phyloP scores from a whole-genome alignment of 345 rosid species.

The Abelmoschus esculentus region DNA sequence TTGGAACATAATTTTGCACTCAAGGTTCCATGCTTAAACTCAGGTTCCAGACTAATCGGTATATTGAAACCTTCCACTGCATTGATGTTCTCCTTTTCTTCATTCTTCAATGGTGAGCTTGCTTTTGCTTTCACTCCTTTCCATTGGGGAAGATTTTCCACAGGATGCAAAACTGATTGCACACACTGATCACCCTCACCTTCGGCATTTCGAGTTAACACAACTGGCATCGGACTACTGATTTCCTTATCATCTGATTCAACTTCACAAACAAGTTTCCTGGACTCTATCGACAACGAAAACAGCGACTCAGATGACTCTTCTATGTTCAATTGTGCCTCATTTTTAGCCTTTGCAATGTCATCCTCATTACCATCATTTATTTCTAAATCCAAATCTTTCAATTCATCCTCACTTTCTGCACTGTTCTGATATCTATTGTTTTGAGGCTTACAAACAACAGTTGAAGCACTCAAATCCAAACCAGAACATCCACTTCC shows the following conservation, averaged over 20 bases:
- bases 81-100: conserved; percentile 37
- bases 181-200: conserved; percentile 15
- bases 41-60: conserved; percentile 16
- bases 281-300: conserved; percentile 49
- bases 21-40: conserved; percentile 7
- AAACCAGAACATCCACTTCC: background rate
- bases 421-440: conserved; percentile 28
- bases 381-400: conserved; percentile 15
- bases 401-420: conserved; percentile 16
- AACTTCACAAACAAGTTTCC: conserved; percentile 23
- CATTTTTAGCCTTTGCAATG: background rate
- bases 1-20: conserved; percentile 3
- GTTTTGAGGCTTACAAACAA: conserved; percentile 11
- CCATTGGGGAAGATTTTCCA: conserved; percentile 39
- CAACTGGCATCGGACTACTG: conserved; percentile 24
- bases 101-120: conserved; percentile 17
- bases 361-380: conserved; percentile 4
- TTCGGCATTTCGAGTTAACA: conserved; percentile 5
- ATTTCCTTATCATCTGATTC: conserved; percentile 33
- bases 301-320: conserved; percentile 60
- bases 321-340: conserved; percentile 16
- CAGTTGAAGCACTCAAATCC: background rate
- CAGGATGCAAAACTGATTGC: conserved; percentile 42
- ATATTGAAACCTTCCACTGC: conserved; percentile 10
- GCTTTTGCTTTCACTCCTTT: conserved; percentile 33